These are phyloP conservation scores for Vanrija pseudolonga DNA, from an alignment of 1,284 basidiomycete species.

Conservation along the genomic window DNA sequence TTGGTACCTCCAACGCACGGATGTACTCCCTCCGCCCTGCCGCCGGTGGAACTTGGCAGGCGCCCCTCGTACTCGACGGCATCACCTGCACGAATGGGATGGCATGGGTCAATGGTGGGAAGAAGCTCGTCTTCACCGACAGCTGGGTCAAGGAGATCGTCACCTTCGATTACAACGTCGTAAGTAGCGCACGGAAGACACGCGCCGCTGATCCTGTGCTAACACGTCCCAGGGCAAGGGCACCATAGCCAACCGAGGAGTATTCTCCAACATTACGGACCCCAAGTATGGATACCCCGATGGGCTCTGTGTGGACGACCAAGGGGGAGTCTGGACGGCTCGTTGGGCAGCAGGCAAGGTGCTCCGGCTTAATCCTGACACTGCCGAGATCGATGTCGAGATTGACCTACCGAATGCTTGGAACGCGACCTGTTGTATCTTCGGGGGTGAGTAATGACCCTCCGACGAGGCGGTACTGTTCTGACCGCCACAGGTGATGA, in stretches of 20 bases:
- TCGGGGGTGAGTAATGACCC: no score
- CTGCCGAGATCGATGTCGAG: conserved; percentile 8
- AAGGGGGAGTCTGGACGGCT: conserved; percentile 18
- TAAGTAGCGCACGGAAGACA: not conserved
- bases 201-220: not conserved
- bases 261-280: conserved; percentile 6
- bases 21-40: conserved; percentile 11
- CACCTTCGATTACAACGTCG: not conserved
- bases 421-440: conserved; percentile 21
- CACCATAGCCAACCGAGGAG: conserved; percentile 6
- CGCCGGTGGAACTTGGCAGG: not conserved
- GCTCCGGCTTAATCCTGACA: conserved; percentile 12
- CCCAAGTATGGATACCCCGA: conserved; percentile 13
- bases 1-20: conserved; percentile 3
- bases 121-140: conserved; percentile 27
- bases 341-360: conserved; percentile 19
- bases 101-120: conserved; percentile 19
- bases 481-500: no score
- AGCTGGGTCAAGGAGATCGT: conserved; percentile 10
- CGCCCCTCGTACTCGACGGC: conserved; percentile 10
- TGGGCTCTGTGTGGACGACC: conserved; percentile 18
- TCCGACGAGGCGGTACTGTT: no score
- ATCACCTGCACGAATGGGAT: conserved; percentile 28
- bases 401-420: conserved; percentile 18
- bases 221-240: conserved; percentile 12